Percentiles rank a stretch among this genome's conserved stretches.
Evolutionary conservation across 495 filamentous ascomycete genomes (phyloP).

Genomic region (Immersiella caudata): DNA sequence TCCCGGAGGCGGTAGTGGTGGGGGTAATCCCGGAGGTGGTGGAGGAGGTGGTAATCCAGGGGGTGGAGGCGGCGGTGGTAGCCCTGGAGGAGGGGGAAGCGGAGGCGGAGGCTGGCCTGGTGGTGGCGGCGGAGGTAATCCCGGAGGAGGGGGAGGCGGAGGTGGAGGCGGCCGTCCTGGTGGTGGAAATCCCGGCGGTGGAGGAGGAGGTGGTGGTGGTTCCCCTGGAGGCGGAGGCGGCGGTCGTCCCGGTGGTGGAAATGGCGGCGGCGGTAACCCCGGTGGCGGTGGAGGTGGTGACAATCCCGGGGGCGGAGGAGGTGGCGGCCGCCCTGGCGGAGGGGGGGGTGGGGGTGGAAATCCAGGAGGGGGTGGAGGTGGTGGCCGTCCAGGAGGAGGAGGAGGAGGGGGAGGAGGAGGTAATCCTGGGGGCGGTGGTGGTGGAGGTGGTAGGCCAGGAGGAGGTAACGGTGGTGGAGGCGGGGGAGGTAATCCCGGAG

Average conservation of each 20-base stretch:
- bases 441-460: background rate
- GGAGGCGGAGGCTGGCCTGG: constrained; percentile 17
- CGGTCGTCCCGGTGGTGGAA: constrained; percentile 6
- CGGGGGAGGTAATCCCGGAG: background rate
- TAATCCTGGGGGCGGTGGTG: background rate
- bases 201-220: constrained; percentile 1
- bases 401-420: constrained; percentile 14
- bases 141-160: background rate
- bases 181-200: background rate
- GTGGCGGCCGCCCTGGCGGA: background rate
- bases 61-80: background rate
- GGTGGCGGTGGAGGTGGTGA: background rate
- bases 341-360: background rate
- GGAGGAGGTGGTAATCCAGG: constrained; percentile 8
- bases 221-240: constrained; percentile 16
- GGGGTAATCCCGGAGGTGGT: constrained; percentile 3
- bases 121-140: background rate
- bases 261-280: background rate
- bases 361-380: constrained; percentile 11
- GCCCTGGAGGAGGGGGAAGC: constrained; percentile 17
- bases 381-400: constrained; percentile 10
- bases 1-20: background rate
- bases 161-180: background rate
- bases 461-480: background rate
- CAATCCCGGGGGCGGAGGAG: background rate